These are phyloP conservation scores for Flaveria brownii DNA, from an alignment of 129 eudicot genomes.

Conservation along the genomic window DNA sequence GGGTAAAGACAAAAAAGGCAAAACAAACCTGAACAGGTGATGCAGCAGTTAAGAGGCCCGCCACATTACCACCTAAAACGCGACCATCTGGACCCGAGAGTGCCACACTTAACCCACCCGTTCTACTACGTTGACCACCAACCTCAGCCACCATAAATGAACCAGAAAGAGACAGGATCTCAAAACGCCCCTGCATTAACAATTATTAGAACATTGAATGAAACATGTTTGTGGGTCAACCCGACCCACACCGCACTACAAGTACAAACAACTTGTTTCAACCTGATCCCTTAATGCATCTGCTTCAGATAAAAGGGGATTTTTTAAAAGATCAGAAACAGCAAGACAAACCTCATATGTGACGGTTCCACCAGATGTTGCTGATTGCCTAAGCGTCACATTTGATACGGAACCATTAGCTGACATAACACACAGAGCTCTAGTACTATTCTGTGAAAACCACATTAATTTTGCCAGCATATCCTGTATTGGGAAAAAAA, in stretches of 20 bases:
- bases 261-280: not conserved
- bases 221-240: not conserved
- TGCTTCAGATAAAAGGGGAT: not conserved
- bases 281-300: not conserved
- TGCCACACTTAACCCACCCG: constrained; percentile 53
- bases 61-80: constrained; percentile 74
- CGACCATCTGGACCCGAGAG: constrained; percentile 72
- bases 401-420: constrained; percentile 58
- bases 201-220: not conserved
- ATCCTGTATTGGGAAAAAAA: constrained; percentile 40
- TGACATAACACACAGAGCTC: constrained; percentile 56
- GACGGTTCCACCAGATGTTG: constrained; percentile 56
- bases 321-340: constrained; percentile 2
- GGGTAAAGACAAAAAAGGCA: not conserved
- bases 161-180: constrained; percentile 60
- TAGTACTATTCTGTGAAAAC: constrained; percentile 47
- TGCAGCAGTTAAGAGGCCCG: constrained; percentile 70
- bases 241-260: not conserved
- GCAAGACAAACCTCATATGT: constrained; percentile 53
- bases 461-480: constrained; percentile 45
- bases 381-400: constrained; percentile 53
- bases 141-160: constrained; percentile 47
- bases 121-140: constrained; percentile 46
- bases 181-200: constrained; percentile 58
- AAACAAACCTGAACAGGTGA: constrained; percentile 61